phyloP scores from a whole-genome alignment of 2,329 filamentous ascomycete species.

The Ophiostoma perfectum region DNA sequence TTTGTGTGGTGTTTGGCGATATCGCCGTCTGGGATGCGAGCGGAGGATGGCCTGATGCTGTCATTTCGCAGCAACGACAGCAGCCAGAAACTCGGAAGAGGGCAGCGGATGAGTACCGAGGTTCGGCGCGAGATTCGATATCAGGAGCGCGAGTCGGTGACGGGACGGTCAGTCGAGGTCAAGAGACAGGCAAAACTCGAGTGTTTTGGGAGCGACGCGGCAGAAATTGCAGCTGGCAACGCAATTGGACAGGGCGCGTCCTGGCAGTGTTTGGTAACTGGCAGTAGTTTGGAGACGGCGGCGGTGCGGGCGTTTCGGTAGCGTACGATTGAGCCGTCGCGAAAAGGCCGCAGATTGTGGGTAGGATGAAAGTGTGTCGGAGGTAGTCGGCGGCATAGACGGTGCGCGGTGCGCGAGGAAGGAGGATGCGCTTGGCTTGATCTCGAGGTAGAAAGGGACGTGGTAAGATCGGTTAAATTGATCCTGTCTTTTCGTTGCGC shows the following conservation, averaged over 20 bases:
- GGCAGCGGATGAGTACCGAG: background rate
- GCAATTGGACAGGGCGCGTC: background rate
- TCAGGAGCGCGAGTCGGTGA: background rate
- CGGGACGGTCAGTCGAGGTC: conserved; percentile 2
- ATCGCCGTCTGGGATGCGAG: conserved; percentile 8
- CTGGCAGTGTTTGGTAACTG: background rate
- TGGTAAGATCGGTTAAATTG: background rate
- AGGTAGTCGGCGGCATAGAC: conserved; percentile 11
- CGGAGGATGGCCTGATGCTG: conserved; percentile 1
- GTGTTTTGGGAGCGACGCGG: conserved; percentile 1
- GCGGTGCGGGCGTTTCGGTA: background rate
- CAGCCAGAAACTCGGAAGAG: background rate
- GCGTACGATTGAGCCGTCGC: background rate
- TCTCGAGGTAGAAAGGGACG: background rate
- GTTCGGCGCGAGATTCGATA: too few species aligned
- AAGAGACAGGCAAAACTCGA: background rate
- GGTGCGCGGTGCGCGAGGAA: conserved; percentile 6
- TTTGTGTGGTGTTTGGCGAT: conserved; percentile 5
- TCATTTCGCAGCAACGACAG: conserved; percentile 14
- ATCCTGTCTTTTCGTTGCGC: background rate
- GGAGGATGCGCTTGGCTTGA: background rate
- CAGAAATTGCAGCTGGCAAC: background rate
- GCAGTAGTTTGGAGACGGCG: background rate
- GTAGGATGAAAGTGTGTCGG: background rate
- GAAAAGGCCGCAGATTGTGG: background rate